These are phyloP conservation scores for Exophiala bonariae DNA, from an alignment of 2,329 filamentous ascomycete genomes.

Conservation along the genomic window DNA sequence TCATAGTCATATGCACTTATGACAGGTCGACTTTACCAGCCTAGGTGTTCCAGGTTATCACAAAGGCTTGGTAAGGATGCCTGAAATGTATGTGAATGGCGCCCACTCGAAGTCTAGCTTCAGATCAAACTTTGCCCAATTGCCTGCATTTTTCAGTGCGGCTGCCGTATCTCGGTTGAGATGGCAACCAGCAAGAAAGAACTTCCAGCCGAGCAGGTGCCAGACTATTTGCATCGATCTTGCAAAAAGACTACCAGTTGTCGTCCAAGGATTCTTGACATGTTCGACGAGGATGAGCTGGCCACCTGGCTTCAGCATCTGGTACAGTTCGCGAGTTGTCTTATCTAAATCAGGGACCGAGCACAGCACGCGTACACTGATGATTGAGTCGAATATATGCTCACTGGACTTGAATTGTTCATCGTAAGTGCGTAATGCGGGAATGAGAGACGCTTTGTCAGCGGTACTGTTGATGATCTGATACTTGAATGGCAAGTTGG, in stretches of 20 bases:
- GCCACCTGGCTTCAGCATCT: constrained; percentile 55
- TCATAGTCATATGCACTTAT: too few species aligned
- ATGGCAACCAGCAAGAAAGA: constrained; percentile 54
- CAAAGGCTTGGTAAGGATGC: constrained; percentile 38
- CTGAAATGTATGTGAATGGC: constrained; percentile 42
- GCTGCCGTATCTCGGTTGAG: constrained; percentile 50
- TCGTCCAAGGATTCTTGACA: constrained; percentile 53
- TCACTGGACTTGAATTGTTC: constrained; percentile 30
- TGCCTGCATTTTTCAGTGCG: constrained; percentile 44
- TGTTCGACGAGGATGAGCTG: constrained; percentile 58
- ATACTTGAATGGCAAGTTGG: constrained; percentile 46
- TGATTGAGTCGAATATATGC: constrained; percentile 56
- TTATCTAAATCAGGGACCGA: constrained; percentile 50
- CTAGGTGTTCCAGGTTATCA: too few species aligned
- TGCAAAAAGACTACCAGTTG: constrained; percentile 46
- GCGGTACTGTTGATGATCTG: constrained; percentile 50
- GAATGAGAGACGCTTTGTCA: constrained; percentile 47
- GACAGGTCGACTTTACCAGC: too few species aligned
- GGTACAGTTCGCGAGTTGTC: constrained; percentile 49
- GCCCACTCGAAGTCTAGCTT: constrained; percentile 40
- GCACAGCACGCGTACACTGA: constrained; percentile 56
- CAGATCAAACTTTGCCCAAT: constrained; percentile 52
- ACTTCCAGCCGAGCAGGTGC: constrained; percentile 50
- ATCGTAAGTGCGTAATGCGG: constrained; percentile 44
- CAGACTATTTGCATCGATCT: constrained; percentile 48